Evolutionary conservation across 768 basidiomycete species (phyloP), one percentile per base, ranked within the genome.

Genomic region (Mrakia gelida): DNA sequence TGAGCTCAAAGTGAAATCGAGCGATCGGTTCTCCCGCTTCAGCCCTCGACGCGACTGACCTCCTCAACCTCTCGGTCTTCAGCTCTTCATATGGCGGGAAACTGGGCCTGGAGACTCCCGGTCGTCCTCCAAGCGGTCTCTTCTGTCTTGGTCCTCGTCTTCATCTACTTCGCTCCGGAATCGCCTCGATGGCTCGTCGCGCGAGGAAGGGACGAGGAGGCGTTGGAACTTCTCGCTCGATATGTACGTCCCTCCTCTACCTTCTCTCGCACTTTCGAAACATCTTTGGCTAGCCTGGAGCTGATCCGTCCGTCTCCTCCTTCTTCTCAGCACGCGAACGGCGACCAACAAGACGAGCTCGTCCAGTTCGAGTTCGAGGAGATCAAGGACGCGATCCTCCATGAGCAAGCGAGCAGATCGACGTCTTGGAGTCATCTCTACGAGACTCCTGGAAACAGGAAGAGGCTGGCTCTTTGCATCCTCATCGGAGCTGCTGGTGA

Each of bases 351-450:
- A 1, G 61, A 62, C n/a, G 61, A 62, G n/a, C n/a, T 62, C n/a
- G 61, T 62, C 15, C 61, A 32, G 61, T 62, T 62, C 16, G 61
- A 62, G 61, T 62, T 62, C 61, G n/a, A 32, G 61, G 61, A 62
- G 61, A 62, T 62, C n/a, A 62, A 62, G 61, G 61, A n/a, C 3
- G 61, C 61, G n/a, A 32, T 62, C 16, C n/a, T 28, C 11, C 10
- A 11, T 23, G 61, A 62, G 9, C 61, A 30, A 28, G 18, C 49
- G 11, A 62, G 32, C 61, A 62, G 11, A 62, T 32, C 61, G 61
- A 28, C 61, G n/a, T 11, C 61, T 18, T 62, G 61, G 61, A 28
- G 5, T n/a, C n/a, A 62, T 28, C 61, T 62, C 26, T n/a, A 28
- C 61, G n/a, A 32, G n/a, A 62, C 61, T 11, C n/a, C n/a, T 32